phyloP scores from a whole-genome alignment of 2,329 filamentous ascomycete genomes.

The Fusarium coffeatum region DNA sequence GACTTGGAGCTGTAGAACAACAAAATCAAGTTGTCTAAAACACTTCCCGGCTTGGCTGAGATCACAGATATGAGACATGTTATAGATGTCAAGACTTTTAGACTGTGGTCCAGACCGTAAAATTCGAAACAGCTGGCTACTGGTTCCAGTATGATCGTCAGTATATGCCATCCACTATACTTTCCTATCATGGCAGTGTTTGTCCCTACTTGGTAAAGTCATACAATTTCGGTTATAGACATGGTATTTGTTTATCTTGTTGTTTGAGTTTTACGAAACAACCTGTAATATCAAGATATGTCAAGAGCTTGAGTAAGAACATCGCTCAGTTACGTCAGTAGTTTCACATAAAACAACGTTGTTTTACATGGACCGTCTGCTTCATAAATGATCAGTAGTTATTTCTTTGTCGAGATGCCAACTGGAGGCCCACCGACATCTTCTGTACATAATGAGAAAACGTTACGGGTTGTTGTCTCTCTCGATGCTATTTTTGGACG shows the following conservation, averaged over 20 bases:
- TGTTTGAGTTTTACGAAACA: too few relatives aligned
- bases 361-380: too few relatives aligned
- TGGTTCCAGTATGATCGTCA: not conserved
- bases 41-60: not conserved
- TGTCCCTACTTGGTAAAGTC: not conserved
- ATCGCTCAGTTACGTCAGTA: too few relatives aligned
- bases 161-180: not conserved
- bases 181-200: not conserved
- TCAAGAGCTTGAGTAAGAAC: not conserved
- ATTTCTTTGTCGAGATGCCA: not conserved
- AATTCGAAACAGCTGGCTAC: not conserved
- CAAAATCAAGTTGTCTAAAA: not conserved
- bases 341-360: too few relatives aligned
- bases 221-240: not conserved
- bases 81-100: not conserved
- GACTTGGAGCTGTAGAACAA: not conserved
- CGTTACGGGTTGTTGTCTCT: not conserved
- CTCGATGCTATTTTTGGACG: not conserved
- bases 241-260: not conserved
- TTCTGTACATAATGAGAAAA: not conserved
- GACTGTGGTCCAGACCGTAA: too few relatives aligned
- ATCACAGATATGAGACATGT: not conserved
- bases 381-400: too few relatives aligned
- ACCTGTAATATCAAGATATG: not conserved
- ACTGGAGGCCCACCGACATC: not conserved